These are phyloP conservation scores for Heritiera littoralis DNA, from an alignment of 345 rosid genomes.

Conservation along the genomic window DNA sequence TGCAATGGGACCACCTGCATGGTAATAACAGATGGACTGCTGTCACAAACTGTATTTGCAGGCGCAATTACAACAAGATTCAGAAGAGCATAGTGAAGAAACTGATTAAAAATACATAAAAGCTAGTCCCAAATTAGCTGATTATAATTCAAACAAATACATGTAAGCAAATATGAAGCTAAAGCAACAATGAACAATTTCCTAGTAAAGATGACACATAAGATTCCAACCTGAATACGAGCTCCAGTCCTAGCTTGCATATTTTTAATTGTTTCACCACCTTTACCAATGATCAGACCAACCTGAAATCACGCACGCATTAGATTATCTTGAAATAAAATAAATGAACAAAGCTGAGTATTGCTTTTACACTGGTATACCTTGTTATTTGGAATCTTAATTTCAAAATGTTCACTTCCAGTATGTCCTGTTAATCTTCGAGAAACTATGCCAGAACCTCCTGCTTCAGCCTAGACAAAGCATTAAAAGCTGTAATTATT, in stretches of 20 bases:
- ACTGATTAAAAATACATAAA: neutral
- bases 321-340: slow-evolving; percentile 25
- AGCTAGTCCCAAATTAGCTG: neutral
- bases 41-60: neutral
- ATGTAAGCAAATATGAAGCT: neutral
- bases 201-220: neutral
- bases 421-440: slow-evolving; percentile 74
- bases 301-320: slow-evolving; percentile 58
- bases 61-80: neutral
- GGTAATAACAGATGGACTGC: neutral
- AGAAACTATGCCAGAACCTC: slow-evolving; percentile 77
- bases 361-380: slow-evolving; percentile 36
- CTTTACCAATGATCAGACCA: slow-evolving; percentile 98
- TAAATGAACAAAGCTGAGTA: slow-evolving; percentile 11
- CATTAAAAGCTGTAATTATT: neutral
- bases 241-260: slow-evolving; percentile 95
- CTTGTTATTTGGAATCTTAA: slow-evolving; percentile 89
- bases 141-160: slow-evolving; percentile 6
- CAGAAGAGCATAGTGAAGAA: neutral
- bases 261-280: slow-evolving; percentile 95
- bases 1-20: slow-evolving; percentile 92
- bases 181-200: neutral
- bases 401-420: slow-evolving; percentile 71
- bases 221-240: slow-evolving; percentile 80
- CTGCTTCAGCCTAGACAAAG: slow-evolving; percentile 77